Evolutionary conservation across 169 alveolate genomes (phyloP).

Genomic region (Nephromyces sp.): DNA sequence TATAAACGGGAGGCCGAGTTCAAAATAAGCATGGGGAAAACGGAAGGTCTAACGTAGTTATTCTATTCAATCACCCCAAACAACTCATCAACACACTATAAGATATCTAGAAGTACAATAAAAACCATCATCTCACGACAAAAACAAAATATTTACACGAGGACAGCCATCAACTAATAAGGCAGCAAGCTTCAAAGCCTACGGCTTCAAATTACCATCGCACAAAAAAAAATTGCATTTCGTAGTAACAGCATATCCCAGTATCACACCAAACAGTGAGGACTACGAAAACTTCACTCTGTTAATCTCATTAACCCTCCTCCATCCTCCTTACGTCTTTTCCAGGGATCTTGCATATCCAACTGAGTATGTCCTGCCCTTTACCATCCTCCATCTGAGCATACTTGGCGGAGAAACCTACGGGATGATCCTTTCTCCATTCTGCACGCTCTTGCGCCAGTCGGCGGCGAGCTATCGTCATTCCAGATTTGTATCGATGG

Average conservation of each 20-base stretch:
- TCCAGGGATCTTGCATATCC: constrained; percentile 97
- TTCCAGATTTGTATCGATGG: no score
- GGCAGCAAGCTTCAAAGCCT: no score
- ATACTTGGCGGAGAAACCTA: constrained; percentile 91
- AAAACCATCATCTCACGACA: no score
- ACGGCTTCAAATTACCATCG: no score
- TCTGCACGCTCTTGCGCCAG: constrained; percentile 86
- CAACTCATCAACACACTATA: neutral
- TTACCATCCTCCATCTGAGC: constrained; percentile 79
- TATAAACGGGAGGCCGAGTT: no score
- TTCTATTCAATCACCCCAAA: neutral
- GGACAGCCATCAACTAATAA: constrained; percentile 1
- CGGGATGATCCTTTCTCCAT: constrained; percentile 96
- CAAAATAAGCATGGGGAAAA: neutral
- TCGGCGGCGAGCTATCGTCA: constrained; percentile 75
- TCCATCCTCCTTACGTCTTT: constrained; percentile 80
- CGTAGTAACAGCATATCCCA: no score
- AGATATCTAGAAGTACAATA: no score
- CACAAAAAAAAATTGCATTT: no score
- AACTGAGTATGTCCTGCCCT: constrained; percentile 76
- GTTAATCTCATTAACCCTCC: neutral
- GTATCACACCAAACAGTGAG: no score
- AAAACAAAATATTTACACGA: no score
- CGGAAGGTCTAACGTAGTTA: neutral
- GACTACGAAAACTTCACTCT: neutral